Evolutionary conservation across 164 flowering plant species (phyloP).

Genomic region (Nelumbo lutea): DNA sequence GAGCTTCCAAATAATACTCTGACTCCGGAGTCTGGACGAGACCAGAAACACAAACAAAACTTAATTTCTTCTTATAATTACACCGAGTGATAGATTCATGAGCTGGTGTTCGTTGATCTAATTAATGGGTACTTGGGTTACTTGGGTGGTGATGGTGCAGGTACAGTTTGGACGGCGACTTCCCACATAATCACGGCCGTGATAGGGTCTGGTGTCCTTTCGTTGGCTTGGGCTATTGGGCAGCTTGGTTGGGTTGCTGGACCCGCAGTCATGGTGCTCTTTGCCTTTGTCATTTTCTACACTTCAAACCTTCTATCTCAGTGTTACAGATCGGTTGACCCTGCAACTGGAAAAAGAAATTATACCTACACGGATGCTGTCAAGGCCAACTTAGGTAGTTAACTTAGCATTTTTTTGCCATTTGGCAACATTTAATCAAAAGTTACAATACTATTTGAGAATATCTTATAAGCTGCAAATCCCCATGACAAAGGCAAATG

Average conservation of each 20-base stretch:
- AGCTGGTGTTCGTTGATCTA: too few species aligned
- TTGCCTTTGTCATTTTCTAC: constrained; percentile 44
- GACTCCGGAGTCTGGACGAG: too few species aligned
- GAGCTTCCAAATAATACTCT: too few species aligned
- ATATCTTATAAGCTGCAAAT: too few species aligned
- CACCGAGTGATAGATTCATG: too few species aligned
- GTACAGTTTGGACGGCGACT: constrained; percentile 50
- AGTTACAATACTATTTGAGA: too few species aligned
- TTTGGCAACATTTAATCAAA: too few species aligned
- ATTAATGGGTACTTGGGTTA: too few species aligned
- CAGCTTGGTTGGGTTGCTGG: constrained; percentile 72
- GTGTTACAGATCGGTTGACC: constrained; percentile 56
- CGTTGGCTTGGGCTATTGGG: constrained; percentile 60
- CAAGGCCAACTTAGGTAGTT: constrained; percentile 43
- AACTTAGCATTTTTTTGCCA: not conserved
- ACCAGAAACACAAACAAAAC: too few species aligned
- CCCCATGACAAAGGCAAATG: too few species aligned
- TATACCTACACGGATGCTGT: constrained; percentile 68
- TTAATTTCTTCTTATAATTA: too few species aligned
- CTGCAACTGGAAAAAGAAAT: constrained; percentile 43
- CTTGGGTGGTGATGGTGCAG: constrained; percentile 22
- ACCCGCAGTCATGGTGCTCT: constrained; percentile 39
- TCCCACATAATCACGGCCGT: constrained; percentile 58
- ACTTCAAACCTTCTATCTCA: constrained; percentile 46
- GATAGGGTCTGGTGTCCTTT: constrained; percentile 61